Conservation (phyloP, 257 asterid genomes). For the Cynanchum wilfordii region DNA sequence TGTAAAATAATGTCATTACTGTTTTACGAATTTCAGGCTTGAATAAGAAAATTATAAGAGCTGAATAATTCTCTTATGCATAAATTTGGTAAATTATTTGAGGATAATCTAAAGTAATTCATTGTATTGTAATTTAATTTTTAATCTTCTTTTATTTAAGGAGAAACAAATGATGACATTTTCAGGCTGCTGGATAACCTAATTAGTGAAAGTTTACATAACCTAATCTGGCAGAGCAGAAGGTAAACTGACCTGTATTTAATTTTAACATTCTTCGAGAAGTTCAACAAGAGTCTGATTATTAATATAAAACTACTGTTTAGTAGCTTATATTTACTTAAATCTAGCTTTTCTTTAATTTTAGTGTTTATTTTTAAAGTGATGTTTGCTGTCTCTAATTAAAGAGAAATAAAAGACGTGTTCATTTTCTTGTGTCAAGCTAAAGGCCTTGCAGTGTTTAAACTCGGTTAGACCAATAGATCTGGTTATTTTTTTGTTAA, state of each 20-base stretch:
- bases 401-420: not conserved
- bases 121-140: not conserved
- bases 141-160: not conserved
- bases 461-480: not conserved
- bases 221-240: not conserved
- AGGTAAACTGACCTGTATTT: not conserved
- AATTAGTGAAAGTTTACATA: not conserved
- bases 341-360: not conserved
- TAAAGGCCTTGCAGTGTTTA: not conserved
- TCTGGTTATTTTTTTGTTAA: not conserved
- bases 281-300: not conserved
- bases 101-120: not conserved
- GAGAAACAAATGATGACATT: not conserved
- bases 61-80: not conserved
- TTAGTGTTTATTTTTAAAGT: not conserved
- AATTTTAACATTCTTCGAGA: not conserved
- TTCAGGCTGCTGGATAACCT: not conserved
- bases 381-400: not conserved
- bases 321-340: not conserved
- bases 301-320: not conserved
- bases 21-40: not conserved
- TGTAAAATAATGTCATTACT: not conserved
- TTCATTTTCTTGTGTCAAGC: not conserved
- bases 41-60: not conserved
- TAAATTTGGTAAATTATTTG: not conserved